Evolutionary conservation across 306 rosid species (phyloP).

Genomic region (Fragaria iinumae): DNA sequence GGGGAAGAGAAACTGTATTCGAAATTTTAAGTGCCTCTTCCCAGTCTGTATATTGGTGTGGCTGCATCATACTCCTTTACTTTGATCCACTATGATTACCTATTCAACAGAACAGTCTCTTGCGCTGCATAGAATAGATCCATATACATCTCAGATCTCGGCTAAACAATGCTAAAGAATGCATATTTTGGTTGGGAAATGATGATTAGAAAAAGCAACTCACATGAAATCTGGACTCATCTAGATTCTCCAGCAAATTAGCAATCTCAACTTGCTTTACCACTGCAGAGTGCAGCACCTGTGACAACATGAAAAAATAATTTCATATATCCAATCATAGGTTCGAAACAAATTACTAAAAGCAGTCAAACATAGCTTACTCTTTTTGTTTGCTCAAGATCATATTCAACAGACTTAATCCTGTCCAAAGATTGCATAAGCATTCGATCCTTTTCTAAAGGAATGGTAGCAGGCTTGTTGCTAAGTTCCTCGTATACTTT

Average conservation of each 20-base stretch:
- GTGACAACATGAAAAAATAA: constrained; percentile 27
- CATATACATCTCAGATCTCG: constrained; percentile 13
- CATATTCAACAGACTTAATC: constrained; percentile 84
- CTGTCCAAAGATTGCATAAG: constrained; percentile 83
- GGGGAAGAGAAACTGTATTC: background rate
- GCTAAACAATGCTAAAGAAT: background rate
- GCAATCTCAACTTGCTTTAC: constrained; percentile 78
- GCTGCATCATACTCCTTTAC: constrained; percentile 3
- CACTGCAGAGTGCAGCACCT: constrained; percentile 74
- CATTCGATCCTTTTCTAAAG: constrained; percentile 78
- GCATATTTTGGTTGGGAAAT: background rate
- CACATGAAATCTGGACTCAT: constrained; percentile 57
- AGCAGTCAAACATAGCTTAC: constrained; percentile 43
- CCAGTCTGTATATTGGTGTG: background rate
- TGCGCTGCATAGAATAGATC: constrained; percentile 45
- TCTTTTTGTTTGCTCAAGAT: constrained; percentile 87
- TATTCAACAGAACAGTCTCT: constrained; percentile 54
- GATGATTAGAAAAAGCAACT: constrained; percentile 29
- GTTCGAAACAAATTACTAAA: constrained; percentile 10
- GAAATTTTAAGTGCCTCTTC: constrained; percentile 4
- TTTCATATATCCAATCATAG: constrained; percentile 9
- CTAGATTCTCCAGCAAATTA: constrained; percentile 61
- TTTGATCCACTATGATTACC: background rate
- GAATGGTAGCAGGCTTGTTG: constrained; percentile 74
- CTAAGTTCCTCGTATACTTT: constrained; percentile 53